Evolutionary conservation across 1,284 basidiomycete genomes (phyloP), one percentile per base, ranked within the genome.

Genomic region (Leccinum pachyderme): DNA sequence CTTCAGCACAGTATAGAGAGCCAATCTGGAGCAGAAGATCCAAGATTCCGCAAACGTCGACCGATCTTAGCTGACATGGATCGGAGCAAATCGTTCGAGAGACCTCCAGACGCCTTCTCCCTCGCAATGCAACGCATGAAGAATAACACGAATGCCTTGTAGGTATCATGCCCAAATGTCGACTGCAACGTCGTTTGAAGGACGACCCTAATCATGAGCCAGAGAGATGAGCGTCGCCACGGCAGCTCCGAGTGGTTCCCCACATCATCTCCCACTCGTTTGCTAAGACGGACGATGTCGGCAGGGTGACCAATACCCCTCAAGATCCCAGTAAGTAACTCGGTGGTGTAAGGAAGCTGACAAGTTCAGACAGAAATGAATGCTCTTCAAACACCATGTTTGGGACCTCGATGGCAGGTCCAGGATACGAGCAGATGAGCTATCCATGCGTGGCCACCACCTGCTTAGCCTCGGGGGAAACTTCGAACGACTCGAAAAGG

Each of bases 1-100:
- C 31, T 51, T 5, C 8, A 61, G 47, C 7, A 28, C 60, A 1
- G 8, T 29, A 0, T 4, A 2, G 60, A 68, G 2, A 65, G 56
- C 64, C 66, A 63, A 0, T 52, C 43, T 0, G 65, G 62, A 1
- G 50, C 35, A 3, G 56, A 60, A 46, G 55, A 15, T 1, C 59
- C 61, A 7, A 81, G 62, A 57, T 82, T 79, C 47, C 63, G 51
- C 8, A 75, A 49, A 2, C 78, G 71, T 5, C 69, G 64, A 24
- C 64, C 63, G 25, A 75, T 61, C 56, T 80, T 79, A 11, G 61
- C 46, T 2, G 53, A 59, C 46, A 70, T 59, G 13, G n/a, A 57
- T 0, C 60, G 59, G 6, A 79, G 63, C 0, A 73, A 32, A 46
- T 77, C 71, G 39, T 65, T 73, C 1, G 71, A 39, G 8, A 76